These are phyloP conservation scores for Cryphonectria radicalis DNA, from an alignment of 2,329 filamentous ascomycete genomes.

Conservation along the genomic window DNA sequence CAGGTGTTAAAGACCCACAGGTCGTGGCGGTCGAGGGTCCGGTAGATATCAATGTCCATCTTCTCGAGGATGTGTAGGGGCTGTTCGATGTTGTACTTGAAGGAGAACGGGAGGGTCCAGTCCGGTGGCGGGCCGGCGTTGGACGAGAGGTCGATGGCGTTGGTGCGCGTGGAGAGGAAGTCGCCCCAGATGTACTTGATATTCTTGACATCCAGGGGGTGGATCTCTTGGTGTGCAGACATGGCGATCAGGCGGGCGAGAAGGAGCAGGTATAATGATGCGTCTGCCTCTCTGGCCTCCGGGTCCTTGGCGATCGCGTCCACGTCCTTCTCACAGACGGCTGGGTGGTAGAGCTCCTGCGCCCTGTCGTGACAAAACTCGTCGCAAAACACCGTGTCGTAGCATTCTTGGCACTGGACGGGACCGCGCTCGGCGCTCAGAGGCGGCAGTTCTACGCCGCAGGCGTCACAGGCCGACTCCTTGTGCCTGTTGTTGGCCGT, in stretches of 20 bases:
- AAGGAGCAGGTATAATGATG: constrained; percentile 66
- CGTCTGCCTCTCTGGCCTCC: constrained; percentile 61
- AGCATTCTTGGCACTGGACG: constrained; percentile 63
- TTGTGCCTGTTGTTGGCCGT: constrained; percentile 89
- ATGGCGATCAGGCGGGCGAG: constrained; percentile 67
- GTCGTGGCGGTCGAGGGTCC: constrained; percentile 62
- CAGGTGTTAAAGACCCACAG: constrained; percentile 89
- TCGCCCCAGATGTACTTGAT: constrained; percentile 74
- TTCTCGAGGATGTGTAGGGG: constrained; percentile 81
- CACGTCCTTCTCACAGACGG: constrained; percentile 68
- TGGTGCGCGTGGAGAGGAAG: constrained; percentile 57
- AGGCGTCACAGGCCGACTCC: constrained; percentile 87
- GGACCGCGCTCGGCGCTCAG: constrained; percentile 53
- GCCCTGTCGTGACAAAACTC: constrained; percentile 62
- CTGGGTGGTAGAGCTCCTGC: constrained; percentile 64
- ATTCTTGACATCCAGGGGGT: constrained; percentile 67
- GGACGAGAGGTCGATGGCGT: constrained; percentile 59
- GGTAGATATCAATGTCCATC: constrained; percentile 81
- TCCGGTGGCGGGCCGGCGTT: constrained; percentile 60
- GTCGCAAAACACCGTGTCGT: constrained; percentile 70
- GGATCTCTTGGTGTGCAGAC: constrained; percentile 60
- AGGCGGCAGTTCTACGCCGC: constrained; percentile 72
- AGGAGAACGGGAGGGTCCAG: constrained; percentile 77
- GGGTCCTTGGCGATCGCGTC: constrained; percentile 69
- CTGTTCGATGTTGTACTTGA: constrained; percentile 73